Conservation (phyloP, 257 asterid species). For the Solanum tacnaense region DNA sequence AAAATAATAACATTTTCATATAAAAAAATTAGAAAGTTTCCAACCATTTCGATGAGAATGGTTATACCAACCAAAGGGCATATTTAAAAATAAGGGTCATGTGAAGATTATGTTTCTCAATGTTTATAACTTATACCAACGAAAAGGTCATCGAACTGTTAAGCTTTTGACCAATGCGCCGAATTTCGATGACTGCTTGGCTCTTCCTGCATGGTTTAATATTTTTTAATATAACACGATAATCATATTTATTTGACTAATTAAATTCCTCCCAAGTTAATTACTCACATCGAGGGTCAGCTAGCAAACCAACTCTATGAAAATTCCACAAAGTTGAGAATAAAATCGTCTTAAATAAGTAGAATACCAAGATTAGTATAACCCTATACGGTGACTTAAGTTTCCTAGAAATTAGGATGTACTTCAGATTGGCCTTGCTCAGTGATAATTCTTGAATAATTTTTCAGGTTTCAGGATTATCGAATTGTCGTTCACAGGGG, state of each 20-base stretch:
- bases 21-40: background rate
- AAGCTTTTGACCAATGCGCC: background rate
- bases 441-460: background rate
- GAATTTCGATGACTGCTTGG: background rate
- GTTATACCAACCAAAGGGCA: background rate
- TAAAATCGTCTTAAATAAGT: background rate
- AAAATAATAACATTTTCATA: too few species aligned
- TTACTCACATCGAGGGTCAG: background rate
- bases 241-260: background rate
- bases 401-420: background rate
- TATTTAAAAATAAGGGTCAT: background rate
- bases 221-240: background rate
- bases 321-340: background rate
- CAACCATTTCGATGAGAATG: background rate
- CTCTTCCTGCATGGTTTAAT: background rate
- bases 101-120: background rate
- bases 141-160: background rate
- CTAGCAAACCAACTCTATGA: background rate
- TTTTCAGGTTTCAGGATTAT: background rate
- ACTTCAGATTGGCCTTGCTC: background rate
- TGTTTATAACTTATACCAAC: background rate
- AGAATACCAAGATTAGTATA: background rate
- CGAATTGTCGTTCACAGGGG: background rate
- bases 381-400: background rate
- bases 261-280: background rate